phyloP scores from a whole-genome alignment of 257 asterid genomes.

The Craterostigma plantagineum region DNA sequence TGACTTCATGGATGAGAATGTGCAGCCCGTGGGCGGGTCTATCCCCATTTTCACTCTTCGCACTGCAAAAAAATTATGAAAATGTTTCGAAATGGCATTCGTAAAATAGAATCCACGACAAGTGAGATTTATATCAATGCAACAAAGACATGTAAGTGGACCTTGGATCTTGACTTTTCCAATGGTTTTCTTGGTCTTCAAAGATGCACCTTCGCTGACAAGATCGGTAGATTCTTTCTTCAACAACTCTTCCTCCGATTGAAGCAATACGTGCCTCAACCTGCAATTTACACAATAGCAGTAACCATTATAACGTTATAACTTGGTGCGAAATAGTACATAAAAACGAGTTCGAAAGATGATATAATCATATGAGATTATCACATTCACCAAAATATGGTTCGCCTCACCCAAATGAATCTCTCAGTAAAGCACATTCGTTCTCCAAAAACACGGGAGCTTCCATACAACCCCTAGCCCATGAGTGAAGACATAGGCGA shows the following conservation, averaged over 20 bases:
- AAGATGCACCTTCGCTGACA: constrained; percentile 61
- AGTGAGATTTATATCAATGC: background rate
- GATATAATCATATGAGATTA: too few species aligned
- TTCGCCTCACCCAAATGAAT: constrained; percentile 85
- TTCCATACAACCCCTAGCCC: constrained; percentile 63
- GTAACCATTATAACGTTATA: background rate
- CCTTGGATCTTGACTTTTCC: constrained; percentile 93
- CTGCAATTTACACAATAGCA: constrained; percentile 17
- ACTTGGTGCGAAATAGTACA: too few species aligned
- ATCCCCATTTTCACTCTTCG: constrained; percentile 74
- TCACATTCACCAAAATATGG: too few species aligned
- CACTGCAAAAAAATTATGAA: constrained; percentile 32
- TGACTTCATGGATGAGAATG: constrained; percentile 44
- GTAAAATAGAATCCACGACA: constrained; percentile 5
- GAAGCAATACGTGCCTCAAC: constrained; percentile 52
- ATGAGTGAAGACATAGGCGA: constrained; percentile 81
- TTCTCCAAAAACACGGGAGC: constrained; percentile 73
- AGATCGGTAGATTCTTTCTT: constrained; percentile 46
- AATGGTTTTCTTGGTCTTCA: constrained; percentile 60
- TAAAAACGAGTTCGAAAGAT: too few species aligned
- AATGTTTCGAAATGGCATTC: background rate
- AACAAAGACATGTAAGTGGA: constrained; percentile 9
- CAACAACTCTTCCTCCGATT: constrained; percentile 80
- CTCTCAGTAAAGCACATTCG: constrained; percentile 72
- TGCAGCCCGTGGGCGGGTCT: constrained; percentile 84